A percentile compares a stretch with the other conserved stretches of the same genome.
These are phyloP conservation scores for Mycena filopes DNA, from an alignment of 768 basidiomycete genomes.

Conservation along the genomic window DNA sequence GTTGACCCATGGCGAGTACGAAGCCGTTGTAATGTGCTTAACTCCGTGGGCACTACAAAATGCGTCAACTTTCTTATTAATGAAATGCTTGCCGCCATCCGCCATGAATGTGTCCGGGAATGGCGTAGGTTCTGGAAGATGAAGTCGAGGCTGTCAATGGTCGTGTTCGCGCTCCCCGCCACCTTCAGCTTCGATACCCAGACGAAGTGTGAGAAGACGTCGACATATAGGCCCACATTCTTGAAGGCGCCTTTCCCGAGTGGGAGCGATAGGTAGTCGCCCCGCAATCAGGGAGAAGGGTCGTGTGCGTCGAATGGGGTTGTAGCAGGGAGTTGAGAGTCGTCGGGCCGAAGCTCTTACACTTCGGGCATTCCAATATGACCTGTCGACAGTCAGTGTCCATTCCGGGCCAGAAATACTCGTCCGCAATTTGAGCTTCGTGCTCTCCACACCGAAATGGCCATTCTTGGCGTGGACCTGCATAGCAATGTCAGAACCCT, in stretches of 20 bases:
- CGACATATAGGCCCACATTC: slow-evolving; percentile 34
- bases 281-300: slow-evolving; percentile 43
- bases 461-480: slow-evolving; percentile 27
- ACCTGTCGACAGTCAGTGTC: slow-evolving; percentile 35
- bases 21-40: slow-evolving; percentile 30
- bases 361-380: slow-evolving; percentile 37
- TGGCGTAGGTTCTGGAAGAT: slow-evolving; percentile 29
- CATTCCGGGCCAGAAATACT: slow-evolving; percentile 32
- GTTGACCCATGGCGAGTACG: slow-evolving; percentile 30
- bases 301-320: slow-evolving; percentile 39
- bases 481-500: slow-evolving; percentile 22
- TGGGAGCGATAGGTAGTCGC: slow-evolving; percentile 43
- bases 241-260: slow-evolving; percentile 37
- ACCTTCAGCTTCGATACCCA: slow-evolving; percentile 37
- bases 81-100: slow-evolving; percentile 43
- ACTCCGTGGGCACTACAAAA: slow-evolving; percentile 31
- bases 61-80: slow-evolving; percentile 28
- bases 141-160: slow-evolving; percentile 18
- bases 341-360: slow-evolving; percentile 39
- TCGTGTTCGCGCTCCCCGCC: slow-evolving; percentile 9
- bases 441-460: slow-evolving; percentile 38
- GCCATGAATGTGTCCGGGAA: slow-evolving; percentile 22
- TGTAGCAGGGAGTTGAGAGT: slow-evolving; percentile 39
- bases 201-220: slow-evolving; percentile 32
- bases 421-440: slow-evolving; percentile 36